Conservation (phyloP, 129 eudicot species). For the Lactuca sativa region DNA sequence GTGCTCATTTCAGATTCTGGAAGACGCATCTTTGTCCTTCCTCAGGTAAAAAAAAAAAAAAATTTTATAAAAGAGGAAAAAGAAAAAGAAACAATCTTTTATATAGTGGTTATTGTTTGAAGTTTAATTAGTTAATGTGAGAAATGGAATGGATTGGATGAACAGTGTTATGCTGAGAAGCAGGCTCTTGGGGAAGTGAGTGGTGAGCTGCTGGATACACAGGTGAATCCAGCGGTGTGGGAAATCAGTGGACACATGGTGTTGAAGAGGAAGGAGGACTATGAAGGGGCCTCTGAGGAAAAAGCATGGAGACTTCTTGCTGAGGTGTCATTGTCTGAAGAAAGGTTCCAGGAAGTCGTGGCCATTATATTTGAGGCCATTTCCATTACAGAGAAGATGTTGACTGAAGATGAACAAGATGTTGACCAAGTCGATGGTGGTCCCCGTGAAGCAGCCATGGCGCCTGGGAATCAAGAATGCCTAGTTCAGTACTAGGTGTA, state of each 20-base stretch:
- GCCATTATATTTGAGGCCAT: constrained; percentile 35
- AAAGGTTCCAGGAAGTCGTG: constrained; percentile 55
- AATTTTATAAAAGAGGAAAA: no score
- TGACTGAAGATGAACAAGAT: constrained; percentile 39
- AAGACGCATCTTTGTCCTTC: constrained; percentile 50
- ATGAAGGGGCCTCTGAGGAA: constrained; percentile 66
- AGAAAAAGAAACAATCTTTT: no score
- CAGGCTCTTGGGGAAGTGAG: constrained; percentile 73
- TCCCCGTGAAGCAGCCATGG: constrained; percentile 30
- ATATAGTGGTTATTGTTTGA: no score
- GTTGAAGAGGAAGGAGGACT: constrained; percentile 67
- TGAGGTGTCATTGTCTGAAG: constrained; percentile 73
- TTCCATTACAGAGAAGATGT: constrained; percentile 20
- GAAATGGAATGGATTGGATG: not conserved
- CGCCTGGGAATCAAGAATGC: constrained; percentile 58
- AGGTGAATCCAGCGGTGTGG: constrained; percentile 93
- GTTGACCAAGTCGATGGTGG: constrained; percentile 45
- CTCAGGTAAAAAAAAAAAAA: constrained; percentile 51
- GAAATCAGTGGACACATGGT: constrained; percentile 89
- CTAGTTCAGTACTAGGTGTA: constrained; percentile 39
- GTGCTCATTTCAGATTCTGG: constrained; percentile 69
- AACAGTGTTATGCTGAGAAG: constrained; percentile 79
- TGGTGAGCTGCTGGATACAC: constrained; percentile 66
- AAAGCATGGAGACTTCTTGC: constrained; percentile 71
- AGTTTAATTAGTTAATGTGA: no score